A percentile compares a stretch with the other conserved stretches of the same genome.
Evolutionary conservation across 1,284 basidiomycete species (phyloP).

Genomic region (Sporisorium graminicola): DNA sequence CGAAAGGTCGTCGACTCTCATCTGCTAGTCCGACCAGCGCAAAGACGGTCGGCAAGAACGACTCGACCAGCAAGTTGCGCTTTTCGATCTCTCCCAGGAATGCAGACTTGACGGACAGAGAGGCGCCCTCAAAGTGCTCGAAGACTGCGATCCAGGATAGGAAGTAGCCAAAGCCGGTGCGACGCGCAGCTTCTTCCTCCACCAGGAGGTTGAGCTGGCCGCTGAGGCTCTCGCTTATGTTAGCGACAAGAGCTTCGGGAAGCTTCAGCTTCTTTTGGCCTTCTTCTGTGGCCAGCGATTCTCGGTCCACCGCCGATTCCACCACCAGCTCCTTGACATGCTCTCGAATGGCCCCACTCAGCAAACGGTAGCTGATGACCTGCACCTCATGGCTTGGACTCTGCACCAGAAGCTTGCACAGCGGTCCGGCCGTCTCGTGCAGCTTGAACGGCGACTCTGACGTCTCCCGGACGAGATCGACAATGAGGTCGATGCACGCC

Average conservation of each 20-base stretch:
- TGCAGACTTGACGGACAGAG: conserved; percentile 81
- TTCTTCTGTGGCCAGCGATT: conserved; percentile 32
- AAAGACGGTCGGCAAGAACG: conserved; percentile 83
- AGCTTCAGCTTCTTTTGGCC: conserved; percentile 27
- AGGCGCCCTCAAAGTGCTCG: conserved; percentile 88
- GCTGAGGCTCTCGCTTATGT: conserved; percentile 36
- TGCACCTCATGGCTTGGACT: conserved; percentile 52
- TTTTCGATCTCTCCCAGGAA: conserved; percentile 88
- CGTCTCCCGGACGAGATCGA: conserved; percentile 52
- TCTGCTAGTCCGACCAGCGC: conserved; percentile 73
- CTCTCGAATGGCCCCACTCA: conserved; percentile 42
- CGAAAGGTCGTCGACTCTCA: conserved; percentile 73
- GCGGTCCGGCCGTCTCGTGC: conserved; percentile 18
- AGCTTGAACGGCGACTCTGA: conserved; percentile 42
- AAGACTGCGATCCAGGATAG: conserved; percentile 90
- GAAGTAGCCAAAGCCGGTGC: conserved; percentile 72
- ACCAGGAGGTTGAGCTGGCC: conserved; percentile 32
- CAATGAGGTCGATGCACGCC: conserved; percentile 47
- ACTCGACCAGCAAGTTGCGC: conserved; percentile 75
- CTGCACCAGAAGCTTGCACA: conserved; percentile 46
- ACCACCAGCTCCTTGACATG: conserved; percentile 61
- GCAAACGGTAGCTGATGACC: conserved; percentile 47
- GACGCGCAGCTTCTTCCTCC: conserved; percentile 35
- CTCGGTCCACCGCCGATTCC: conserved; percentile 48
- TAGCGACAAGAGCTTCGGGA: conserved; percentile 35